A percentile compares a stretch with the other conserved stretches of the same genome.
These are phyloP conservation scores for Castanopsis chinensis DNA, from an alignment of 306 rosid genomes.

Conservation along the genomic window DNA sequence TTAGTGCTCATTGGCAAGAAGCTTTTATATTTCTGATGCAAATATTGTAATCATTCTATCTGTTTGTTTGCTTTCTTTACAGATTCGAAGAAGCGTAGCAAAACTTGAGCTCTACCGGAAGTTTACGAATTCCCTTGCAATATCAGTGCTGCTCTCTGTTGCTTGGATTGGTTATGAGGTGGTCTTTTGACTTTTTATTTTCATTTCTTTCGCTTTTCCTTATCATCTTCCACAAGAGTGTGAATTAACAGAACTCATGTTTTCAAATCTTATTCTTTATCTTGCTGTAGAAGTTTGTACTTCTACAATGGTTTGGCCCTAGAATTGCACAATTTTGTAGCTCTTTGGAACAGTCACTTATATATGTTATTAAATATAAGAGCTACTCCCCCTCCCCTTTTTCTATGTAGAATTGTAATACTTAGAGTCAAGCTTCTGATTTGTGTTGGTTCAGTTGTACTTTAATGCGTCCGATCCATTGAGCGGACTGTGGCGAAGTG, in stretches of 20 bases:
- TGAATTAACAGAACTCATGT: no score
- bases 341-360: neutral
- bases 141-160: slow-evolving; percentile 65
- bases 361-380: neutral
- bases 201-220: neutral
- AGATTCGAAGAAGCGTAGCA: slow-evolving; percentile 60
- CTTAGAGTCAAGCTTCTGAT: slow-evolving; percentile 11
- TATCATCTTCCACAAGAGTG: neutral
- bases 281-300: no score
- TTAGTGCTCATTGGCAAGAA: no score
- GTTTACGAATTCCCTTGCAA: slow-evolving; percentile 78
- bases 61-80: slow-evolving; percentile 15
- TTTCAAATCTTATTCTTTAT: no score
- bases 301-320: neutral
- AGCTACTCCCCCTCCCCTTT: neutral
- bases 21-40: no score
- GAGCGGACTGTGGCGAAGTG: slow-evolving; percentile 70
- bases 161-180: slow-evolving; percentile 83
- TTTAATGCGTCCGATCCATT: slow-evolving; percentile 72
- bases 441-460: slow-evolving; percentile 56
- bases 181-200: slow-evolving; percentile 5
- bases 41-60: slow-evolving; percentile 11
- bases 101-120: slow-evolving; percentile 79
- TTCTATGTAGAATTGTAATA: neutral
- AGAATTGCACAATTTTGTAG: neutral